Percentiles rank a stretch among this genome's conserved stretches.
Evolutionary conservation across 805 yeast species (phyloP).

Genomic region (Metschnikowia borealis): DNA sequence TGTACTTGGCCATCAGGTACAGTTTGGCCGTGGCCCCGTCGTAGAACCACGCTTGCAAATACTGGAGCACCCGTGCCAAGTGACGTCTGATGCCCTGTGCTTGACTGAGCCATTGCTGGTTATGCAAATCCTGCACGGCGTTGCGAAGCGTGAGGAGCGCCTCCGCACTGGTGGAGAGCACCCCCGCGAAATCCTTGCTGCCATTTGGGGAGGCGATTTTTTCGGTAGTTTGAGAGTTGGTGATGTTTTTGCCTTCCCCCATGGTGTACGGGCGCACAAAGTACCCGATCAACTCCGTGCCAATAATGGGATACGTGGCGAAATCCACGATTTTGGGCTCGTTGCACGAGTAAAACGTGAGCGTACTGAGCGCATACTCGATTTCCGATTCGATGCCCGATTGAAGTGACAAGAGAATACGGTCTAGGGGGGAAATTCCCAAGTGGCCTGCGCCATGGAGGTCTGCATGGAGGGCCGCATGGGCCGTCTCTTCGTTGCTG

Average conservation of each 20-base stretch:
- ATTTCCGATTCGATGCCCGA: conserved; percentile 64
- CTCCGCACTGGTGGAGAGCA: conserved; percentile 31
- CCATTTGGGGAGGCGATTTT: background rate
- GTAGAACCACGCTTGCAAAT: conserved; percentile 31
- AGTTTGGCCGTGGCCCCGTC: conserved; percentile 6
- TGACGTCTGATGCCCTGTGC: conserved; percentile 44
- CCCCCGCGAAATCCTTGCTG: conserved; percentile 15
- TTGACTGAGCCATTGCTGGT: conserved; percentile 72
- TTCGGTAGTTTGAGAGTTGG: conserved; percentile 6
- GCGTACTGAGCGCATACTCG: conserved; percentile 63
- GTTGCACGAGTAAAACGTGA: conserved; percentile 46
- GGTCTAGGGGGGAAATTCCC: conserved; percentile 60
- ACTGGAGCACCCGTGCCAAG: conserved; percentile 43
- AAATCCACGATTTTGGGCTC: conserved; percentile 48
- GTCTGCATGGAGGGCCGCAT: conserved; percentile 11
- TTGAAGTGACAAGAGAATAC: conserved; percentile 68
- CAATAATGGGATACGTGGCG: conserved; percentile 40
- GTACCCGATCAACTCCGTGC: conserved; percentile 37
- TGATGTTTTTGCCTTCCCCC: conserved; percentile 13
- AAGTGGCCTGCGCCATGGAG: conserved; percentile 30
- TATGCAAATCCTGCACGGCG: conserved; percentile 74
- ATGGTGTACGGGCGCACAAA: conserved; percentile 31
- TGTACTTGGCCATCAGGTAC: conserved; percentile 20
- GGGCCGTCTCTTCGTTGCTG: conserved; percentile 11
- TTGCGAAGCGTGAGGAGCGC: conserved; percentile 73